Evolutionary conservation across 441 rosid genomes (phyloP).

Genomic region (Pelargonium cotyledonis): DNA sequence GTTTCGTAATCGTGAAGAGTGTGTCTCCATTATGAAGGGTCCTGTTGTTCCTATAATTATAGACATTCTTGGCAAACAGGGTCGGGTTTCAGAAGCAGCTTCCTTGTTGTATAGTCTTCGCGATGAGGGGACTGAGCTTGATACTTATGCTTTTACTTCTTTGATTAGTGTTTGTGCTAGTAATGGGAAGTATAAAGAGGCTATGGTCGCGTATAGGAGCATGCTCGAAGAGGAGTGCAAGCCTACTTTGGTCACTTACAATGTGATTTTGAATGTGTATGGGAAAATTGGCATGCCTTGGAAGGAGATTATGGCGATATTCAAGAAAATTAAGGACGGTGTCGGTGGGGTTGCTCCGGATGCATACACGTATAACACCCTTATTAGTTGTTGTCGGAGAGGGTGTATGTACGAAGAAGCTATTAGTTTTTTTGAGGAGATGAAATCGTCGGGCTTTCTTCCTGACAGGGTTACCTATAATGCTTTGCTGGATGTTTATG

Average conservation of each 20-base stretch:
- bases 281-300: constrained; percentile 98
- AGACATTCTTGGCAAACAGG: constrained; percentile 57
- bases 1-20: constrained; percentile 47
- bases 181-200: constrained; percentile 78
- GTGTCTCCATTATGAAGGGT: constrained; percentile 34
- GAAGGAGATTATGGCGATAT: constrained; percentile 56
- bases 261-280: constrained; percentile 69
- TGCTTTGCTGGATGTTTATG: constrained; percentile 74
- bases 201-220: constrained; percentile 54
- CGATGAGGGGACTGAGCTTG: constrained; percentile 49
- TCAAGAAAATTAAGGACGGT: constrained; percentile 53
- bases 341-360: constrained; percentile 59
- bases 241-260: constrained; percentile 81
- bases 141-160: constrained; percentile 76
- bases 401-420: constrained; percentile 85
- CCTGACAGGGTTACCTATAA: constrained; percentile 81
- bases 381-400: constrained; percentile 71
- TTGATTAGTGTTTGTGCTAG: constrained; percentile 59
- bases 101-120: constrained; percentile 46
- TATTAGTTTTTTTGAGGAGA: constrained; percentile 54
- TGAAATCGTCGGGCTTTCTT: constrained; percentile 63
- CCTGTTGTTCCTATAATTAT: constrained; percentile 59
- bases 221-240: constrained; percentile 78
- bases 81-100: constrained; percentile 52
- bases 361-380: constrained; percentile 73